These are phyloP conservation scores for Mayamaea pseudoterrestris DNA, from an alignment of 108 stramenopile genomes.

Conservation along the genomic window DNA sequence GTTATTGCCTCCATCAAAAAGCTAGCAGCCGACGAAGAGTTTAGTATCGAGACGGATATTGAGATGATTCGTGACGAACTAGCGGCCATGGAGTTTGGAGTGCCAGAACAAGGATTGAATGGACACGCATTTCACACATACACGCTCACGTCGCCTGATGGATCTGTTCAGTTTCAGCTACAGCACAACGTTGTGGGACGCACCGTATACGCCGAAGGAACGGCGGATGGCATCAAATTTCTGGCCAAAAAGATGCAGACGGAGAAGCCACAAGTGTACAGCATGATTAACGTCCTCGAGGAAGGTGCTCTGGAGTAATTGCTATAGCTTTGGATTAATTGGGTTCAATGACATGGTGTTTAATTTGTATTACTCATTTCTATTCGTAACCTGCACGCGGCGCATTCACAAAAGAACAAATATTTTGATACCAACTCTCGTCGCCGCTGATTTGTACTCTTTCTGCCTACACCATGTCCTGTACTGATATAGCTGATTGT, in stretches of 20 bases:
- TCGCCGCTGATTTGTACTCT: constrained; percentile 13
- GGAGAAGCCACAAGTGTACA: constrained; percentile 64
- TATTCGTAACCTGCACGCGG: constrained; percentile 16
- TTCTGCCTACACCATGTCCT: background rate
- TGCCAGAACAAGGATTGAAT: constrained; percentile 76
- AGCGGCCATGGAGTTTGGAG: constrained; percentile 83
- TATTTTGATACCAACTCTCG: constrained; percentile 31
- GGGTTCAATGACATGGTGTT: too few species aligned
- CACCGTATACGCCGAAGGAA: constrained; percentile 96
- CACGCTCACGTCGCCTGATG: constrained; percentile 84
- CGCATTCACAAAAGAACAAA: constrained; percentile 40
- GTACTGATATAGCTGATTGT: constrained; percentile 32
- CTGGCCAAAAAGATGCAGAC: constrained; percentile 63
- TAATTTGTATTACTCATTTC: too few species aligned
- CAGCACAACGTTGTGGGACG: constrained; percentile 96
- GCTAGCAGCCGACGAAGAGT: constrained; percentile 54
- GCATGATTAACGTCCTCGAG: constrained; percentile 85
- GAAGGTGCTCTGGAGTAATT: constrained; percentile 74
- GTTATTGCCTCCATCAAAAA: constrained; percentile 75
- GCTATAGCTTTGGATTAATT: too few species aligned
- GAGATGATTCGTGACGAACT: constrained; percentile 81
- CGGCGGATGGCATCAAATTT: constrained; percentile 94
- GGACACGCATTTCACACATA: constrained; percentile 99
- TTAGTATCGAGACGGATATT: constrained; percentile 79
- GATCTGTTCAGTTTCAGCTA: constrained; percentile 87